These are phyloP conservation scores for Xylaria arbuscula DNA, from an alignment of 2,329 filamentous ascomycete genomes.

Conservation along the genomic window DNA sequence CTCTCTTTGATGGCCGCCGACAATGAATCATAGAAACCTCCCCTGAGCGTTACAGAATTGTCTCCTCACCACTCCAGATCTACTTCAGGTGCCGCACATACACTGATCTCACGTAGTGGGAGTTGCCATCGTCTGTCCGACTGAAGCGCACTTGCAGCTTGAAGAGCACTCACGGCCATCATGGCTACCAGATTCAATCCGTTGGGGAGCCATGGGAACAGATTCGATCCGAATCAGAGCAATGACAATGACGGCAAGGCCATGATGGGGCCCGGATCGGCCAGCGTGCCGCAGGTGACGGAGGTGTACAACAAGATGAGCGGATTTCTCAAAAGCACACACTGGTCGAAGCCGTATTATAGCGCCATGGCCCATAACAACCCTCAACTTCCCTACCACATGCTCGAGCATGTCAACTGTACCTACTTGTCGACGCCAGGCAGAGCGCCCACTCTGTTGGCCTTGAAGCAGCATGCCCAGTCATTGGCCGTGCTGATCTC, in stretches of 20 bases:
- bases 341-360: conserved; percentile 56
- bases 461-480: conserved; percentile 70
- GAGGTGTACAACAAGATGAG: conserved; percentile 47
- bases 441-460: conserved; percentile 63
- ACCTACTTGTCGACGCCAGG: conserved; percentile 66
- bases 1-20: conserved; percentile 42
- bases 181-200: conserved; percentile 20
- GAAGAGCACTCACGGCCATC: conserved; percentile 14
- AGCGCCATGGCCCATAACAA: conserved; percentile 54
- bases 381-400: conserved; percentile 42
- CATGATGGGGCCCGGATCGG: conserved; percentile 29
- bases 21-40: conserved; percentile 38
- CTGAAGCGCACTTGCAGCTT: conserved; percentile 17
- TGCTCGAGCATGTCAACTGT: conserved; percentile 66
- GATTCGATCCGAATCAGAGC: too few species aligned
- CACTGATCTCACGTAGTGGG: conserved; percentile 7
- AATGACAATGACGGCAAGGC: too few species aligned
- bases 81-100: conserved; percentile 12
- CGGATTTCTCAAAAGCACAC: conserved; percentile 54
- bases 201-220: not conserved
- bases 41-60: conserved; percentile 17
- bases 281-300: conserved; percentile 24
- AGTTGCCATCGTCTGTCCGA: conserved; percentile 9
- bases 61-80: conserved; percentile 23
- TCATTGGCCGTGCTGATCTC: conserved; percentile 65